Percentiles rank a stretch among this genome's conserved stretches.
phyloP scores from a whole-genome alignment of 495 filamentous ascomycete genomes.

The Lasiosphaeria ovina region DNA sequence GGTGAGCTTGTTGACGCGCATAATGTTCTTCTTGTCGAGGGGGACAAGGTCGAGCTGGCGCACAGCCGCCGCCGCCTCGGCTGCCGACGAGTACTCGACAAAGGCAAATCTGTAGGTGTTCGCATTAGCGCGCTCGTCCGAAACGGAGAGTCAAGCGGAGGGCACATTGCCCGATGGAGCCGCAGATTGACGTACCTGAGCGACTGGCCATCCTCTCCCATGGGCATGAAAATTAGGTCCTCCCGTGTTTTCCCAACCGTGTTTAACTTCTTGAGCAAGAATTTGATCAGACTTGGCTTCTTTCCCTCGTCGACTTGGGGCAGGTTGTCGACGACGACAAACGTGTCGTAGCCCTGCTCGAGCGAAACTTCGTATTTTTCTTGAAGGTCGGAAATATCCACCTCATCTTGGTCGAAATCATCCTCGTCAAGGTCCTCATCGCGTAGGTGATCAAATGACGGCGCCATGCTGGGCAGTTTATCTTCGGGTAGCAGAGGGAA shows the following conservation, averaged over 20 bases:
- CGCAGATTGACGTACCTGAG: conserved; percentile 59
- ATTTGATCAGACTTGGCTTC: conserved; percentile 89
- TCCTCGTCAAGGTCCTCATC: conserved; percentile 79
- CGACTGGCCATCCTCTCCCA: conserved; percentile 76
- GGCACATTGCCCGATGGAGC: too few species aligned
- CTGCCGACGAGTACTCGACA: conserved; percentile 91
- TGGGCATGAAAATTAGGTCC: conserved; percentile 88
- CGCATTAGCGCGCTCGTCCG: conserved; percentile 12
- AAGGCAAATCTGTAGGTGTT: conserved; percentile 71
- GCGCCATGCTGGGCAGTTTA: conserved; percentile 52
- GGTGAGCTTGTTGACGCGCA: conserved; percentile 95
- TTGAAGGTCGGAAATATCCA: conserved; percentile 90
- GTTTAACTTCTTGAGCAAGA: conserved; percentile 86
- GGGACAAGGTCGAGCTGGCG: conserved; percentile 78
- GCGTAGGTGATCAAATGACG: conserved; percentile 56
- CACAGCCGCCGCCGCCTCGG: conserved; percentile 83
- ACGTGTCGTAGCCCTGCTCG: conserved; percentile 92
- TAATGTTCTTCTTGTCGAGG: conserved; percentile 92
- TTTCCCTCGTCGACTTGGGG: conserved; percentile 80
- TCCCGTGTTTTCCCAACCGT: conserved; percentile 79
- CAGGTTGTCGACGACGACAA: conserved; percentile 91
- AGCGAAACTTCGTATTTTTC: conserved; percentile 93
- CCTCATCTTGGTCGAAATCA: conserved; percentile 85
- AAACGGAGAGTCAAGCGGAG: too few species aligned
- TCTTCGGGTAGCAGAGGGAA: conserved; percentile 12